Percentiles rank a stretch among this genome's conserved stretches.
phyloP scores from a whole-genome alignment of 2,329 filamentous ascomycete species.

The Pyricularia pennisetigena region DNA sequence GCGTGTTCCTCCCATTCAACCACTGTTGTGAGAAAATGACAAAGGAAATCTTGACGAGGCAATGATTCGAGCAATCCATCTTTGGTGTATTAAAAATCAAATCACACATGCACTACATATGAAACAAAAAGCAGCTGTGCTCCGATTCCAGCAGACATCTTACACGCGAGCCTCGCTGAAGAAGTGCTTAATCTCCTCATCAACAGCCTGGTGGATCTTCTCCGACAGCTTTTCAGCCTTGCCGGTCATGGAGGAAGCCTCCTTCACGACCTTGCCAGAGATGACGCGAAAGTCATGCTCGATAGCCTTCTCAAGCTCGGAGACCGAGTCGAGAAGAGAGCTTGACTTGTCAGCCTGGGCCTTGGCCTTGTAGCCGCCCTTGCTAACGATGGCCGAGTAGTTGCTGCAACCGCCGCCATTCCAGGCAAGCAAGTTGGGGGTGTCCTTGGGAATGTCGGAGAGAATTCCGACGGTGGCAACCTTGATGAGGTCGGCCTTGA shows the following conservation, averaged over 20 bases:
- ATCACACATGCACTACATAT: conserved; percentile 1
- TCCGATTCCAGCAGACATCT: not conserved
- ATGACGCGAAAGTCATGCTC: conserved; percentile 51
- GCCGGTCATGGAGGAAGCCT: conserved; percentile 38
- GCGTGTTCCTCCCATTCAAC: not conserved
- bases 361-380: conserved; percentile 59
- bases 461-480: conserved; percentile 74
- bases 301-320: conserved; percentile 51
- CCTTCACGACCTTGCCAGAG: conserved; percentile 46
- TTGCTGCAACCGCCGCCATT: conserved; percentile 94
- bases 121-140: conserved; percentile 6
- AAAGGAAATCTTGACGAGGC: conserved; percentile 1
- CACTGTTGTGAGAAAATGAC: conserved; percentile 1
- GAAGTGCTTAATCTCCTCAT: conserved; percentile 52
- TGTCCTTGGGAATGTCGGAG: conserved; percentile 70
- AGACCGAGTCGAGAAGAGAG: conserved; percentile 32
- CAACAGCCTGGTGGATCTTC: conserved; percentile 53
- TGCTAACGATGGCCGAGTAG: conserved; percentile 72
- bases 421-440: conserved; percentile 94
- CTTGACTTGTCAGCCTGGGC: conserved; percentile 32
- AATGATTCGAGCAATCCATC: not conserved
- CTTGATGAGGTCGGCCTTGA: conserved; percentile 80
- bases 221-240: conserved; percentile 53
- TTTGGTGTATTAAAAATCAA: not conserved
- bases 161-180: conserved; percentile 31